Percentiles rank a stretch among this genome's conserved stretches.
These are phyloP conservation scores for Russula ochroleuca DNA, from an alignment of 768 basidiomycete genomes.

Conservation along the genomic window DNA sequence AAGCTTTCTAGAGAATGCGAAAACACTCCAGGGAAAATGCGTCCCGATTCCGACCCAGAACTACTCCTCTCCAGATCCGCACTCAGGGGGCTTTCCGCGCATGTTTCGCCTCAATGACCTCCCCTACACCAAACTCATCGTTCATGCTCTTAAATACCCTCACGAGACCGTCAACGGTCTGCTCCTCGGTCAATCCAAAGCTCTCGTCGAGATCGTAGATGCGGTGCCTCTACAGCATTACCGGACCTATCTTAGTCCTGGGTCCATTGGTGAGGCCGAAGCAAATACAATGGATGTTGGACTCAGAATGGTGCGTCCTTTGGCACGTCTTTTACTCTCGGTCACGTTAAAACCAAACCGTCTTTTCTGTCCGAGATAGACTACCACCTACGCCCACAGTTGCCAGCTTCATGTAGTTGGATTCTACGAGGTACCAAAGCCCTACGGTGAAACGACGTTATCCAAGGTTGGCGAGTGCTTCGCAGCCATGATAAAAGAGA, in stretches of 20 bases:
- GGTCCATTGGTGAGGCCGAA: no score
- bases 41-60: no score
- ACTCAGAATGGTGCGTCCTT: slow-evolving; percentile 59
- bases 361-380: slow-evolving; percentile 39
- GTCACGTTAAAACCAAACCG: neutral
- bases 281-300: slow-evolving; percentile 74
- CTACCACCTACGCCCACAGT: slow-evolving; percentile 54
- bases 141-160: slow-evolving; percentile 79
- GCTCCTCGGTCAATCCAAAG: slow-evolving; percentile 52
- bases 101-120: slow-evolving; percentile 53
- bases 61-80: no score
- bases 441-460: slow-evolving; percentile 52
- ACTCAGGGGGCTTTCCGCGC: no score
- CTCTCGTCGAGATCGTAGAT: slow-evolving; percentile 51
- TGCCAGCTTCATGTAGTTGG: slow-evolving; percentile 55
- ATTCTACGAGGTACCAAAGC: slow-evolving; percentile 70
- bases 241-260: slow-evolving; percentile 74
- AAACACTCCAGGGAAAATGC: no score
- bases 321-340: neutral
- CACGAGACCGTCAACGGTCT: slow-evolving; percentile 73
- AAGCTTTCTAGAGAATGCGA: no score
- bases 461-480: slow-evolving; percentile 65
- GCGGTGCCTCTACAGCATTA: slow-evolving; percentile 76
- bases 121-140: slow-evolving; percentile 69
- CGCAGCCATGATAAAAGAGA: slow-evolving; percentile 48